phyloP scores from a whole-genome alignment of 2,329 filamentous ascomycete genomes.

The Didymella lethalis region DNA sequence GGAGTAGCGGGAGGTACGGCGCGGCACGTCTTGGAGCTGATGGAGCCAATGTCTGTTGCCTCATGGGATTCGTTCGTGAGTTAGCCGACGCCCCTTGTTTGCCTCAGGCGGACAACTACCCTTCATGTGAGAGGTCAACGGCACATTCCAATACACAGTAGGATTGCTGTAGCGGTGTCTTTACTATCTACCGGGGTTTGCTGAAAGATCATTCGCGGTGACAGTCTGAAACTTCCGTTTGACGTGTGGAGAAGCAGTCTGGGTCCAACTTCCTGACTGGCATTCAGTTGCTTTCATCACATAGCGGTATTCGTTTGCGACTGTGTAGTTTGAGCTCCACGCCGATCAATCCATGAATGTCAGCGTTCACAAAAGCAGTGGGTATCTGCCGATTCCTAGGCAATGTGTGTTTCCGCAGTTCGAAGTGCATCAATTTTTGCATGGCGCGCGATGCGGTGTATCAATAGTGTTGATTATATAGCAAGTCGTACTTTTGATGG shows the following conservation, averaged over 20 bases:
- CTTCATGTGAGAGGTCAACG: slow-evolving; percentile 3
- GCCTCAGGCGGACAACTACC: slow-evolving; percentile 3
- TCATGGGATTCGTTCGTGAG: slow-evolving; percentile 4
- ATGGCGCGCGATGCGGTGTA: background rate
- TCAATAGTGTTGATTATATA: slow-evolving; percentile 6
- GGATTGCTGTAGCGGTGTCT: slow-evolving; percentile 1
- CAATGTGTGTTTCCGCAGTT: background rate
- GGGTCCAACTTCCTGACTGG: background rate
- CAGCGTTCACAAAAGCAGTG: background rate
- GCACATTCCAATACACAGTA: background rate
- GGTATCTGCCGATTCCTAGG: background rate
- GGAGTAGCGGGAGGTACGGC: slow-evolving; percentile 34
- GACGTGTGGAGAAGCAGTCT: slow-evolving; percentile 1
- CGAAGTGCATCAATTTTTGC: background rate
- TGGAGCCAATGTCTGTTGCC: slow-evolving; percentile 2
- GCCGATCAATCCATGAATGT: background rate
- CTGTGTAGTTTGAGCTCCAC: background rate
- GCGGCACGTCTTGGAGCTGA: slow-evolving; percentile 29
- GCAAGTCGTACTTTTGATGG: slow-evolving; percentile 33
- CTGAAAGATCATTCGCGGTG: slow-evolving; percentile 1
- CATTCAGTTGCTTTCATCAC: slow-evolving; percentile 1
- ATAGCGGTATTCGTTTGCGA: background rate
- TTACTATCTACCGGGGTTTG: background rate
- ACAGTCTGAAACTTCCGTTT: slow-evolving; percentile 6
- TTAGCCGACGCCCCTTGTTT: background rate